phyloP scores from a whole-genome alignment of 345 rosid species.

The Acer negundo region DNA sequence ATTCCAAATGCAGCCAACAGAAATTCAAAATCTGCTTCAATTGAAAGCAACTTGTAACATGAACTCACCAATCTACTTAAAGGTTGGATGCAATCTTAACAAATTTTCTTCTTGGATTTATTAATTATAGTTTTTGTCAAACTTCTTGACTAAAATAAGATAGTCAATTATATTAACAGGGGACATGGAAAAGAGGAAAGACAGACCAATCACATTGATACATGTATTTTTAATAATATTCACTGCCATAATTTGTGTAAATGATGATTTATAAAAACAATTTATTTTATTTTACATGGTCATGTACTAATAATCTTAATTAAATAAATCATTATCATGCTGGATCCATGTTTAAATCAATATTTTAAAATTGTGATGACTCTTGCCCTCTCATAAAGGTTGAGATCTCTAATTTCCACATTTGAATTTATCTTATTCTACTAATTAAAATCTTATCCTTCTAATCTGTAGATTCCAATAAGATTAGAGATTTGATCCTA shows the following conservation, averaged over 20 bases:
- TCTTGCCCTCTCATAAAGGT: constrained; percentile 20
- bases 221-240: background rate
- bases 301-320: too few species aligned
- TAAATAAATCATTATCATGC: too few species aligned
- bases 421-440: background rate
- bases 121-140: background rate
- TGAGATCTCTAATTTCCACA: too few species aligned
- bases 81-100: background rate
- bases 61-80: background rate
- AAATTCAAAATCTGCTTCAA: background rate
- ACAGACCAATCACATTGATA: constrained; percentile 20
- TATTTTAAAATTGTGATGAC: constrained; percentile 8
- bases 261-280: background rate
- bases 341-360: background rate
- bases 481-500: constrained; percentile 36
- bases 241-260: background rate
- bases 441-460: constrained; percentile 12
- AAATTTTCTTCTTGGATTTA: background rate
- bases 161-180: background rate
- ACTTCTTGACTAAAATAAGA: background rate
- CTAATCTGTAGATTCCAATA: constrained; percentile 29
- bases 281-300: background rate
- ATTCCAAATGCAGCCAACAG: background rate
- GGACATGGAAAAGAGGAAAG: background rate
- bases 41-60: background rate